Conservation (phyloP, 139 green algal genomes). For the Diplosphaera chodatii region DNA sequence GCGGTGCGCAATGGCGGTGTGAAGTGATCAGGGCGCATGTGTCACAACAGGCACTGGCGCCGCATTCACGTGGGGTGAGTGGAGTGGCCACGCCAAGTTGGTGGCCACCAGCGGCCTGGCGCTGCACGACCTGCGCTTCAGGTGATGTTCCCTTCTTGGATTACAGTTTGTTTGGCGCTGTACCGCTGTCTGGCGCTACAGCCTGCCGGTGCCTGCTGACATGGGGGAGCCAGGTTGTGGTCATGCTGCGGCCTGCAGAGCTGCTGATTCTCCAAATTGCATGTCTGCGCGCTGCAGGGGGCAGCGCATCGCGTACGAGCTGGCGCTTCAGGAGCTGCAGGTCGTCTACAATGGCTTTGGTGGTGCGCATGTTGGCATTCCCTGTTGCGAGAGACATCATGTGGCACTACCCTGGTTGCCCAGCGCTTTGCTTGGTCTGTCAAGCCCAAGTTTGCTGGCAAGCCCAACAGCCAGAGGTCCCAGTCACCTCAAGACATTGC, state of each 20-base stretch:
- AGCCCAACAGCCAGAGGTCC: background rate
- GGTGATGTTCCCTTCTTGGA: background rate
- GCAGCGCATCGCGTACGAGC: background rate
- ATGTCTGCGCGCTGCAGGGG: background rate
- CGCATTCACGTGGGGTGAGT: background rate
- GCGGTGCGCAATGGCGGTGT: too few species aligned
- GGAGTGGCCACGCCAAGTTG: background rate
- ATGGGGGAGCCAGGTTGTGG: too few species aligned
- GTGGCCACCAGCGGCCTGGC: background rate
- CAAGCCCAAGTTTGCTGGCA: background rate
- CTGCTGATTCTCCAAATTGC: too few species aligned
- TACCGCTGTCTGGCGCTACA: too few species aligned
- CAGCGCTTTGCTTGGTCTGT: too few species aligned
- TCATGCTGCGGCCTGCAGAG: too few species aligned
- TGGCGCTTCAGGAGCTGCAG: background rate
- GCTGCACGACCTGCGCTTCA: constrained; percentile 1
- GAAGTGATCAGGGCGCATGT: too few species aligned
- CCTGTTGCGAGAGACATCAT: too few species aligned
- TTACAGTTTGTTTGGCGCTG: background rate
- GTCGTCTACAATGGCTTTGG: constrained; percentile 1
- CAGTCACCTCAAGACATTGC: too few species aligned
- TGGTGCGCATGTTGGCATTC: background rate
- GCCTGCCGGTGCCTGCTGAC: too few species aligned
- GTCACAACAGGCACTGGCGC: background rate
- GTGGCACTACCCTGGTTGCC: too few species aligned